Evolutionary conservation across 2,329 filamentous ascomycete genomes (phyloP).

Genomic region (Neobulgaria alba): DNA sequence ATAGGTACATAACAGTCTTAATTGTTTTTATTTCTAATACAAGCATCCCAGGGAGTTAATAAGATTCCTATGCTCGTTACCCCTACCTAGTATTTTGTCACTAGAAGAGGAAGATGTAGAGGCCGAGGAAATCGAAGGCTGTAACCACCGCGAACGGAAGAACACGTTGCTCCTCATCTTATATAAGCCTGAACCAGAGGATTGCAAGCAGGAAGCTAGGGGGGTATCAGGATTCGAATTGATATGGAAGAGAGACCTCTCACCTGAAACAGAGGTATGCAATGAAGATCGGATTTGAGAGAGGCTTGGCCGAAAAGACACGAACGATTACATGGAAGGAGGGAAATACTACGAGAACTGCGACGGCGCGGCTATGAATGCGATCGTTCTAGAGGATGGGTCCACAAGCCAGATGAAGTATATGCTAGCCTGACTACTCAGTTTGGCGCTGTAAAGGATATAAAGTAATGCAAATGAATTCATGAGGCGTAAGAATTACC

Average conservation of each 20-base stretch:
- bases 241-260: not conserved
- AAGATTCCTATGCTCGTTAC: no score
- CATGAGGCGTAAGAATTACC: slow-evolving; percentile 2
- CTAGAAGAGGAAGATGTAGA: slow-evolving; percentile 7
- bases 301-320: no score
- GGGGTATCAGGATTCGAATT: not conserved
- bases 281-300: no score
- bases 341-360: no score
- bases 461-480: slow-evolving; percentile 7
- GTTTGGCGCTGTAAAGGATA: slow-evolving; percentile 6
- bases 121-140: slow-evolving; percentile 6
- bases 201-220: slow-evolving; percentile 6
- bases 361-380: no score
- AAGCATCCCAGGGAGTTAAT: no score
- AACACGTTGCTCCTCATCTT: slow-evolving; percentile 5
- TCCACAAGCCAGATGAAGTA: slow-evolving; percentile 8
- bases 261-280: slow-evolving; percentile 9
- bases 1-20: no score
- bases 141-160: slow-evolving; percentile 7
- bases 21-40: no score
- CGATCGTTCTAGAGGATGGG: slow-evolving; percentile 3
- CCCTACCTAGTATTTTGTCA: no score
- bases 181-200: slow-evolving; percentile 7
- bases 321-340: no score
- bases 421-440: slow-evolving; percentile 5